Conservation (phyloP, 768 basidiomycete genomes). For the Plicaturopsis crispa region DNA sequence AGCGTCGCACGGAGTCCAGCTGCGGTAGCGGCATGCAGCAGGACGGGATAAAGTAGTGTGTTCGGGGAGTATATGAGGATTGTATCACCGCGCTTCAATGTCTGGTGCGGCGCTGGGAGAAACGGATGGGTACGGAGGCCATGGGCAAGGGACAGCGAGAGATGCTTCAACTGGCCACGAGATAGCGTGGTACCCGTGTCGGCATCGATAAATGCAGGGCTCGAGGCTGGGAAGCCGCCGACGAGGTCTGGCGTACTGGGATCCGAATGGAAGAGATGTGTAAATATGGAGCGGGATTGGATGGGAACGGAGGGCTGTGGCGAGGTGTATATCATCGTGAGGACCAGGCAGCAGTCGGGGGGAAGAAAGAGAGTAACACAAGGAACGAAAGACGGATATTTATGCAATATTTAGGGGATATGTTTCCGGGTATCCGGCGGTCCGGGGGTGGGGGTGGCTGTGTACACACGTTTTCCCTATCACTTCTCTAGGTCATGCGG, state of each 20-base stretch:
- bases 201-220: conserved; percentile 63
- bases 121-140: conserved; percentile 43
- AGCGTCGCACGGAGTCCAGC: conserved; percentile 65
- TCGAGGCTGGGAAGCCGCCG: conserved; percentile 33
- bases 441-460: too few relatives aligned
- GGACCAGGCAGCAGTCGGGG: too few relatives aligned
- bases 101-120: too few relatives aligned
- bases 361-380: too few relatives aligned
- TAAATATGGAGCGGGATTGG: conserved; percentile 36
- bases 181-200: conserved; percentile 47
- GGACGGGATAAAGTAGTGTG: conserved; percentile 46
- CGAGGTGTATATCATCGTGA: conserved; percentile 42
- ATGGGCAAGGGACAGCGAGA: conserved; percentile 49
- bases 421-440: too few relatives aligned
- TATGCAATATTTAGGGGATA: too few relatives aligned
- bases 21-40: conserved; percentile 41
- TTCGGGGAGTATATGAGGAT: conserved; percentile 67
- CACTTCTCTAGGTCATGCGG: too few relatives aligned
- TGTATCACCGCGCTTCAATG: conserved; percentile 42
- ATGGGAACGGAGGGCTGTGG: conserved; percentile 29
- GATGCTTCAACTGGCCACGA: conserved; percentile 42
- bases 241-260: conserved; percentile 22
- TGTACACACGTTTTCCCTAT: too few relatives aligned
- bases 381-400: too few relatives aligned
- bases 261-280: conserved; percentile 33